A percentile compares a stretch with the other conserved stretches of the same genome.
Conservation (phyloP, 75 land plant species). For the Picea glauca region DNA sequence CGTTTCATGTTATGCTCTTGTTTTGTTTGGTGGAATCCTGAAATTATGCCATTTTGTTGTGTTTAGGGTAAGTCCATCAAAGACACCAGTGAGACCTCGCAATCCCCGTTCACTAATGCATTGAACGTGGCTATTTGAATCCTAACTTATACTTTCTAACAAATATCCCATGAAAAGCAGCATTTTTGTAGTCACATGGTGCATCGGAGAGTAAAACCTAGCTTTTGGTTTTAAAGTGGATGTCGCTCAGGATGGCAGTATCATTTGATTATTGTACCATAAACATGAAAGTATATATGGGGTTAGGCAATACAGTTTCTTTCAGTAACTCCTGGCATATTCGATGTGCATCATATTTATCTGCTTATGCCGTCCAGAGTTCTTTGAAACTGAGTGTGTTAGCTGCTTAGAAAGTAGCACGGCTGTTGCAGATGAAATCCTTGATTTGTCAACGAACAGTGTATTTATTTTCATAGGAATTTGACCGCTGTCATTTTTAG, state of each 20-base stretch:
- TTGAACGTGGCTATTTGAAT: not conserved
- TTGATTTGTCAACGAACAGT: not conserved
- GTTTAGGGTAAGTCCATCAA: conserved; percentile 56
- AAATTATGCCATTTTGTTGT: not conserved
- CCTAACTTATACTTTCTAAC: not conserved
- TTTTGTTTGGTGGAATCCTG: not conserved
- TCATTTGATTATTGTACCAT: not conserved
- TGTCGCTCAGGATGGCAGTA: not conserved
- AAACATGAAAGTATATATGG: conserved; percentile 3
- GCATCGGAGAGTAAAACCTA: not conserved
- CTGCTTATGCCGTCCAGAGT: not conserved
- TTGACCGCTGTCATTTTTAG: not conserved
- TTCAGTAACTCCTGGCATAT: conserved; percentile 3
- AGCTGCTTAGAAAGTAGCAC: no score
- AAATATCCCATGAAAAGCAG: not conserved
- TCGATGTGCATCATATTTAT: not conserved
- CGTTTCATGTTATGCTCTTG: not conserved
- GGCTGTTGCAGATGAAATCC: conserved; percentile 1
- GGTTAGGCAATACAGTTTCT: not conserved
- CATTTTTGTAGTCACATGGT: conserved; percentile 2
- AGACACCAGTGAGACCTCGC: conserved; percentile 56
- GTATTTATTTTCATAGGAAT: not conserved
- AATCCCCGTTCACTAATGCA: conserved; percentile 42
- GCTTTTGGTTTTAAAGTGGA: not conserved
- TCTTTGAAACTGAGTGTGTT: not conserved